Base-by-base conservation (phyloP, 2,329 filamentous ascomycete genomes). In the Ophiocordyceps sinensis region DNA sequence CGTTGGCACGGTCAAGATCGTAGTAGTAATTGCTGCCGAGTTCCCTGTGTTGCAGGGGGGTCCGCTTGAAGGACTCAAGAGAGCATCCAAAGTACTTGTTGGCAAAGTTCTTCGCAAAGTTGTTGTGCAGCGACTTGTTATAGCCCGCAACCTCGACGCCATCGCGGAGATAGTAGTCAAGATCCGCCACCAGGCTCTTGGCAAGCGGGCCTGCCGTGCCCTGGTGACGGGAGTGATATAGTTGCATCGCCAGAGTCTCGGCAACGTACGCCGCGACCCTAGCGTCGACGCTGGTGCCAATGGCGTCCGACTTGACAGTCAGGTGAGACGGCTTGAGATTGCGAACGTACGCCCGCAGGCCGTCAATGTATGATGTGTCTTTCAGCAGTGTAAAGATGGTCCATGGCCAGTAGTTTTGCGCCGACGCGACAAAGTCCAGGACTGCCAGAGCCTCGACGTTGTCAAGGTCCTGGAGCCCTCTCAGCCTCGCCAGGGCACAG, bases 321-420 rank as follows among this genome's bases (percentile, higher is more conserved):
- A 71, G 44, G 5, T 68, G 60, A 1, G 71, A 67, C 5, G 75
- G 59, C 43, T 68, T 68, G 19, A 84, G 61, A 5, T 66, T 62
- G 11, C 70, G 73, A 29, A 91, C 71, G 55, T 85, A 91, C 4
- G 71, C 68, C 15, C 84, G 73, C 15, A 94, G 70, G 42, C 77
- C 75, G 35, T 76, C 68, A 43, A 95, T 72, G 52, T 94, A 89
- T 0, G 69, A 67, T 1, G 74, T 71, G 51, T 94, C 83, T 44
- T 79, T 79, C 45, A 82, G 77, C 30, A 94, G 66, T 32, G 82
- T 79, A 43, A 85, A 81, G 43, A 93, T 87, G 1, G 86, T 88
- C 85, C 89, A 94, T 1, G 88, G 83, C 89, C 89, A 96, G 55
- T 87, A 85, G 58, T 94, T 91, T 55, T 95, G 88, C 5, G 89